phyloP scores from a whole-genome alignment of 1,284 basidiomycete species.

The Pascua sp. region DNA sequence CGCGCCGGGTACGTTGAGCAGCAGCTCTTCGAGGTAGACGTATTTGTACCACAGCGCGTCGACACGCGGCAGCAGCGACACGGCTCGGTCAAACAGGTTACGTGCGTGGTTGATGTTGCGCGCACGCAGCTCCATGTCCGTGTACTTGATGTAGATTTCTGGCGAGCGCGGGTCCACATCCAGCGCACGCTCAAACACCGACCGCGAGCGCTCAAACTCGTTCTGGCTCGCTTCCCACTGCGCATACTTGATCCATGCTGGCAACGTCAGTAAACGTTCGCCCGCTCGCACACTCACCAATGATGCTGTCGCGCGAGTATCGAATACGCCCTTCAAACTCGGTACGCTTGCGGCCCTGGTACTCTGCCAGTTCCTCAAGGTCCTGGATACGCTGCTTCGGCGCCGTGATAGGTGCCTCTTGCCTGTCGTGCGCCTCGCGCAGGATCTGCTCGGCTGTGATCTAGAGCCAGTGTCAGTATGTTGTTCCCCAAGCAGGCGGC shows the following conservation, averaged over 20 bases:
- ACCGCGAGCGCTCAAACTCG: conserved; percentile 86
- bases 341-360: conserved; percentile 86
- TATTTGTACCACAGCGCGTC: conserved; percentile 96
- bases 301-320: conserved; percentile 62
- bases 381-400: conserved; percentile 95
- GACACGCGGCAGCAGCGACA: conserved; percentile 89
- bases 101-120: conserved; percentile 95
- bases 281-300: conserved; percentile 30
- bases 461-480: conserved; percentile 47
- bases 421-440: conserved; percentile 95
- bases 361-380: conserved; percentile 94
- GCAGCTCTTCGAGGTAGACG: conserved; percentile 94
- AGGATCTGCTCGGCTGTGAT: conserved; percentile 97
- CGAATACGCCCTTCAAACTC: conserved; percentile 96
- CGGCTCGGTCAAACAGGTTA: conserved; percentile 94
- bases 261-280: background rate
- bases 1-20: conserved; percentile 92
- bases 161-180: conserved; percentile 88
- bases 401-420: conserved; percentile 83
- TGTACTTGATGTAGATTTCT: conserved; percentile 91
- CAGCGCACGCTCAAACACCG: conserved; percentile 92
- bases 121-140: conserved; percentile 97
- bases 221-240: conserved; percentile 89
- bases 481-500: background rate
- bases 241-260: conserved; percentile 61